Evolutionary conservation across 768 basidiomycete genomes (phyloP).

Genomic region (Phlegmacium glaucopus): DNA sequence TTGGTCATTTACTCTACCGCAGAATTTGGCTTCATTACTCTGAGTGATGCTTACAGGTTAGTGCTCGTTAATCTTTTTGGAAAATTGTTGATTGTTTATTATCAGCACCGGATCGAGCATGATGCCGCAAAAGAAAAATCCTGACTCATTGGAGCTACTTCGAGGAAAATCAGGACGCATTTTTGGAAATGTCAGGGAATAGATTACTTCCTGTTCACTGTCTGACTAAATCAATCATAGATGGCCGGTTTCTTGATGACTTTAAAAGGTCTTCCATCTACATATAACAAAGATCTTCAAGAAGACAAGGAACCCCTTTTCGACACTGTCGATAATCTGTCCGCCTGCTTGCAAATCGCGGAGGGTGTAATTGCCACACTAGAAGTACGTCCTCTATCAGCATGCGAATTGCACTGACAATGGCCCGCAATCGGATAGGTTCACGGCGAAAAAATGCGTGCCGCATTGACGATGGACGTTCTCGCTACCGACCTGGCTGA

Average conservation of each 20-base stretch:
- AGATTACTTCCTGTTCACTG: background rate
- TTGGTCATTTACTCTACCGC: slow-evolving; percentile 95
- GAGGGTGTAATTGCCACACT: slow-evolving; percentile 94
- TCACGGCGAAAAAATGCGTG: slow-evolving; percentile 84
- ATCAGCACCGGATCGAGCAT: slow-evolving; percentile 95
- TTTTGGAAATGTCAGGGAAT: slow-evolving; percentile 75
- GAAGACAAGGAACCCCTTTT: slow-evolving; percentile 99
- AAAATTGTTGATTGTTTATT: background rate
- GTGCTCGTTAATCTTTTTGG: slow-evolving; percentile 12
- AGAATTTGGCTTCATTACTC: slow-evolving; percentile 94
- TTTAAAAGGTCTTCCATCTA: slow-evolving; percentile 94
- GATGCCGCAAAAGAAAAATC: slow-evolving; percentile 99
- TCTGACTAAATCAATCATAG: slow-evolving; percentile 33
- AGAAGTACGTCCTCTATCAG: slow-evolving; percentile 48
- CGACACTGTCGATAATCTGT: slow-evolving; percentile 86
- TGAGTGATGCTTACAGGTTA: slow-evolving; percentile 96
- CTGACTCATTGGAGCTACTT: slow-evolving; percentile 92
- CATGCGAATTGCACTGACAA: background rate
- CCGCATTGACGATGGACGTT: slow-evolving; percentile 93
- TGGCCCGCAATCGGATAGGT: slow-evolving; percentile 47
- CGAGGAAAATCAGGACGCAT: slow-evolving; percentile 94
- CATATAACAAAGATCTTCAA: slow-evolving; percentile 99
- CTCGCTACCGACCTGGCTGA: slow-evolving; percentile 99
- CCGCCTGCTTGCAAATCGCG: slow-evolving; percentile 86
- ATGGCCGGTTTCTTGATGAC: slow-evolving; percentile 99